These are phyloP conservation scores for Thielaviopsis cerberus DNA, from an alignment of 2,329 filamentous ascomycete genomes.

Conservation along the genomic window DNA sequence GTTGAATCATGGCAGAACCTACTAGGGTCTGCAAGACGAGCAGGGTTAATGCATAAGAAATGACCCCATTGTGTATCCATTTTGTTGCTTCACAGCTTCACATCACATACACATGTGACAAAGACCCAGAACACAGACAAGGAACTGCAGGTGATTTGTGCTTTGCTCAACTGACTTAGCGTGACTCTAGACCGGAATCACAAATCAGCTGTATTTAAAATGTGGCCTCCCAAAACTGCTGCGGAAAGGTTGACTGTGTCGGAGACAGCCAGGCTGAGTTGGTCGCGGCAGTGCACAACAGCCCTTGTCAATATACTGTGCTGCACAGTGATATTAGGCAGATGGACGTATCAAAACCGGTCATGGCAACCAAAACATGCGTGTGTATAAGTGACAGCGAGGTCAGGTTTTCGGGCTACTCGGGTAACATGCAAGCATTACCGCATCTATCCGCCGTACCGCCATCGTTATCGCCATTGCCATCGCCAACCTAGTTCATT, in stretches of 20 bases:
- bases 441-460: background rate
- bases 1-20: constrained; percentile 2
- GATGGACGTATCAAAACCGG: background rate
- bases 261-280: background rate
- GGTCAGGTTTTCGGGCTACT: background rate
- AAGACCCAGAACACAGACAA: too few species aligned
- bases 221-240: background rate
- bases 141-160: too few species aligned
- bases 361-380: background rate
- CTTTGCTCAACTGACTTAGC: too few species aligned
- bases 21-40: background rate
- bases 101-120: too few species aligned
- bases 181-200: too few species aligned
- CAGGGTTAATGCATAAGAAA: background rate
- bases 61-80: background rate
- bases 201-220: background rate
- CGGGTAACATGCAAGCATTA: background rate
- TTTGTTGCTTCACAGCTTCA: background rate
- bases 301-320: background rate
- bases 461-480: too few species aligned
- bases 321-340: background rate
- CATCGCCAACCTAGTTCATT: too few species aligned
- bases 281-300: background rate
- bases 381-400: background rate
- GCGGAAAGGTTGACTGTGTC: background rate